Percentiles rank a stretch among this genome's conserved stretches.
Evolutionary conservation across 2,329 filamentous ascomycete genomes (phyloP).

Genomic region (Aspergillus amoenus): DNA sequence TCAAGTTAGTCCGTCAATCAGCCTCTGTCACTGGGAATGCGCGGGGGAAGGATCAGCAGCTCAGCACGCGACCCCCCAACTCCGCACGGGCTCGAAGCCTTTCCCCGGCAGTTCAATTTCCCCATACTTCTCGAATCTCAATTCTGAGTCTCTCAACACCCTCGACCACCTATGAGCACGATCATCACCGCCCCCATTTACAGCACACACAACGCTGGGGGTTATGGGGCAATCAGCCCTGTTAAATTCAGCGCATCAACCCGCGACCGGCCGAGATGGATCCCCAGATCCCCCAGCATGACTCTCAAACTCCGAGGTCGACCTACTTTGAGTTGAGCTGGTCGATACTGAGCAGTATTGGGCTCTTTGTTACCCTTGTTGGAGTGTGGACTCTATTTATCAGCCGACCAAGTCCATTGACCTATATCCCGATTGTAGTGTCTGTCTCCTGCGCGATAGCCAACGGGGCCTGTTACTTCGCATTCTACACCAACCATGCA

Average conservation of each 20-base stretch:
- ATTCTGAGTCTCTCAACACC: background rate
- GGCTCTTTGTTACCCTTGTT: slow-evolving; percentile 5
- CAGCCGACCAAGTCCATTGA: slow-evolving; percentile 4
- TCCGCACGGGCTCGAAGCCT: background rate
- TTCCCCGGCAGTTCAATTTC: background rate
- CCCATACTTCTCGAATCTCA: background rate
- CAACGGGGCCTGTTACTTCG: slow-evolving; percentile 9
- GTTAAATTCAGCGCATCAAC: background rate
- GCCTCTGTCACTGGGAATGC: background rate
- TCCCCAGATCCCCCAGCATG: background rate
- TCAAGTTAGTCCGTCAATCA: background rate
- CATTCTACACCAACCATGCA: slow-evolving; percentile 9
- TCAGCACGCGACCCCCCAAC: background rate
- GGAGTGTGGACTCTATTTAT: slow-evolving; percentile 8
- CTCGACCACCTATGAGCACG: background rate
- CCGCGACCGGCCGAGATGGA: background rate
- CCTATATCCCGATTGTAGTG: slow-evolving; percentile 5
- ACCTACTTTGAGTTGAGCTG: slow-evolving; percentile 11
- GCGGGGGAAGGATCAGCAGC: background rate
- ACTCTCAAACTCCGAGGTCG: background rate
- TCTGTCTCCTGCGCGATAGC: slow-evolving; percentile 9
- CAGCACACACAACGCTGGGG: background rate
- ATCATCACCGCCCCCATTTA: background rate
- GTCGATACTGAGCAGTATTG: slow-evolving; percentile 11
- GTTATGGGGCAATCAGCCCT: background rate